These are phyloP conservation scores for Phytopythium kandeliae DNA, from an alignment of 352 stramenopile species.

Conservation along the genomic window DNA sequence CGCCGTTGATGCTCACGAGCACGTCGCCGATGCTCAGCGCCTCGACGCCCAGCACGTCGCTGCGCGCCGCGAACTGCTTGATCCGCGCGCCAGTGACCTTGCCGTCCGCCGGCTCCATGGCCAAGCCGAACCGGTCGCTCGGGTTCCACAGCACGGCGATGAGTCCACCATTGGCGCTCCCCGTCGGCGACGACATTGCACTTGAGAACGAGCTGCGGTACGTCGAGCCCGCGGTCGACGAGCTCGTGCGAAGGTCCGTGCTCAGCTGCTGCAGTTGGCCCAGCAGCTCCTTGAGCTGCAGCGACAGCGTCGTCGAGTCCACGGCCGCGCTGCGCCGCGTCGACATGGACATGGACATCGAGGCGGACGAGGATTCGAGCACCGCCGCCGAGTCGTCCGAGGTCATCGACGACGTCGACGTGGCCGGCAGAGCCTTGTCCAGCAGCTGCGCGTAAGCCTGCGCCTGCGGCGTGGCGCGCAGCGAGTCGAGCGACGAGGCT, in stretches of 20 bases:
- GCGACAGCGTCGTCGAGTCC: conserved; percentile 11
- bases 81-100: conserved; percentile 55
- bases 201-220: conserved; percentile 76
- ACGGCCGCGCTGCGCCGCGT: not conserved
- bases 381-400: not conserved
- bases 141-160: conserved; percentile 74
- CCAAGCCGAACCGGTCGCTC: conserved; percentile 64
- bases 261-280: conserved; percentile 68
- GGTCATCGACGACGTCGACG: conserved; percentile 6
- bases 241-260: conserved; percentile 54
- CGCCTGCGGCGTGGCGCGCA: conserved; percentile 28
- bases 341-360: no score
- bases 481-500: conserved; percentile 36
- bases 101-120: conserved; percentile 33
- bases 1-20: conserved; percentile 74
- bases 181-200: conserved; percentile 30
- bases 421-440: conserved; percentile 15
- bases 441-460: conserved; percentile 36
- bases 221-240: conserved; percentile 41
- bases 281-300: conserved; percentile 67
- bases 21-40: conserved; percentile 48
- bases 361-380: not conserved
- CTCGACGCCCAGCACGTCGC: conserved; percentile 67
- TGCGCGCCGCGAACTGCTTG: conserved; percentile 57
- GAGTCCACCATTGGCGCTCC: conserved; percentile 11